Conservation (phyloP, 345 rosid species). For the Populus ilicifolia region DNA sequence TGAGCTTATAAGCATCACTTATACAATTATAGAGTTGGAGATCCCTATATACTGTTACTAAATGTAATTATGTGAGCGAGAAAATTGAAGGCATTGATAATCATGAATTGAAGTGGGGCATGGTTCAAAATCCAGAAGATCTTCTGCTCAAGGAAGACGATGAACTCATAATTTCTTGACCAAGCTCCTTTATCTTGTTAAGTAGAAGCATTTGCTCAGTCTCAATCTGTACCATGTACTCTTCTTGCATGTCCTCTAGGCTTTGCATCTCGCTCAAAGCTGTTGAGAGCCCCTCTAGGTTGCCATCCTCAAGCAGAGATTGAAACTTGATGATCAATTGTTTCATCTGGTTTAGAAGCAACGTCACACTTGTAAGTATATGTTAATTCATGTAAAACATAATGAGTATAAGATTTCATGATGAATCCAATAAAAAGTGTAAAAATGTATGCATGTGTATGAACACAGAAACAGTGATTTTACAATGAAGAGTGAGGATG, state of each 20-base stretch:
- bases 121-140: slow-evolving; percentile 31
- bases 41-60: neutral
- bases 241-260: slow-evolving; percentile 71
- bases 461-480: neutral
- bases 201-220: slow-evolving; percentile 77
- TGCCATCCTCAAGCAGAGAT: slow-evolving; percentile 57
- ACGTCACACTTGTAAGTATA: neutral
- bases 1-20: neutral
- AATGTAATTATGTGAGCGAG: neutral
- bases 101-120: neutral
- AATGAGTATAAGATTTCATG: neutral
- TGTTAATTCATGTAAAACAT: neutral
- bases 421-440: neutral
- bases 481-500: neutral
- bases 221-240: slow-evolving; percentile 76
- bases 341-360: slow-evolving; percentile 49
- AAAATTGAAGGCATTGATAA: too few species aligned
- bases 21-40: neutral
- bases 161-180: slow-evolving; percentile 65
- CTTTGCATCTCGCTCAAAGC: slow-evolving; percentile 67
- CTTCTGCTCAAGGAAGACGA: slow-evolving; percentile 44
- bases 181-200: slow-evolving; percentile 85
- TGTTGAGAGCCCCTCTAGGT: slow-evolving; percentile 51
- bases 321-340: slow-evolving; percentile 56
- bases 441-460: too few species aligned